phyloP scores from a whole-genome alignment of 768 basidiomycete species.

The Tephrocybe sp. region DNA sequence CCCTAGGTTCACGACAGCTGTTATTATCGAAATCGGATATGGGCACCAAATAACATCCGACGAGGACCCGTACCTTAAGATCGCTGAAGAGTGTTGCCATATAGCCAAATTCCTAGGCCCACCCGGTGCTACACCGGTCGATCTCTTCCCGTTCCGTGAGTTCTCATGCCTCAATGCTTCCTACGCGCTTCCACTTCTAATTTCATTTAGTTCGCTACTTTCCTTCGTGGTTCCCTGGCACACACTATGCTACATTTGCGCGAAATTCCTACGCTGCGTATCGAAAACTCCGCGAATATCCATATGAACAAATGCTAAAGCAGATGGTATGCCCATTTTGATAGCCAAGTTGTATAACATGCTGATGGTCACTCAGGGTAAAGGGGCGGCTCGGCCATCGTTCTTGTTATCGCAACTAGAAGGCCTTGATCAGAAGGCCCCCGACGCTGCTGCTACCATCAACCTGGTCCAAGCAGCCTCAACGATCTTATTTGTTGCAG shows the following conservation, averaged over 20 bases:
- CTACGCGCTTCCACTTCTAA: background rate
- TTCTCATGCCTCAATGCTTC: slow-evolving; percentile 1
- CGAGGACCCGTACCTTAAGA: slow-evolving; percentile 23
- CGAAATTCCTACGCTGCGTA: slow-evolving; percentile 5
- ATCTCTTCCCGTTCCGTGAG: slow-evolving; percentile 24
- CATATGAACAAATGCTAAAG: slow-evolving; percentile 14
- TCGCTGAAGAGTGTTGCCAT: slow-evolving; percentile 17
- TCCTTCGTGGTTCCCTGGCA: slow-evolving; percentile 27
- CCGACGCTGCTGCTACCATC: background rate
- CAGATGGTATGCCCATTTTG: slow-evolving; percentile 12
- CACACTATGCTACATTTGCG: slow-evolving; percentile 18
- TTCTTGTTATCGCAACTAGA: slow-evolving; percentile 15
- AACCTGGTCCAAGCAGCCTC: slow-evolving; percentile 12
- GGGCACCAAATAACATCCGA: slow-evolving; percentile 22
- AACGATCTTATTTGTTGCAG: slow-evolving; percentile 11
- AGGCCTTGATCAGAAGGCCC: slow-evolving; percentile 1
- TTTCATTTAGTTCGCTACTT: slow-evolving; percentile 16
- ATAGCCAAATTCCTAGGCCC: slow-evolving; percentile 14
- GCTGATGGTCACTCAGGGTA: background rate
- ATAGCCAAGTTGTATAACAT: background rate
- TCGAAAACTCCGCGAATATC: slow-evolving; percentile 18
- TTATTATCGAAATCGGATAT: slow-evolving; percentile 21
- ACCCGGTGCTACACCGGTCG: slow-evolving; percentile 19
- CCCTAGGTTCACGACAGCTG: slow-evolving; percentile 23
- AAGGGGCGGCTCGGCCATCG: slow-evolving; percentile 16